Conservation (phyloP, 345 rosid species). For the Geranium brycei region DNA sequence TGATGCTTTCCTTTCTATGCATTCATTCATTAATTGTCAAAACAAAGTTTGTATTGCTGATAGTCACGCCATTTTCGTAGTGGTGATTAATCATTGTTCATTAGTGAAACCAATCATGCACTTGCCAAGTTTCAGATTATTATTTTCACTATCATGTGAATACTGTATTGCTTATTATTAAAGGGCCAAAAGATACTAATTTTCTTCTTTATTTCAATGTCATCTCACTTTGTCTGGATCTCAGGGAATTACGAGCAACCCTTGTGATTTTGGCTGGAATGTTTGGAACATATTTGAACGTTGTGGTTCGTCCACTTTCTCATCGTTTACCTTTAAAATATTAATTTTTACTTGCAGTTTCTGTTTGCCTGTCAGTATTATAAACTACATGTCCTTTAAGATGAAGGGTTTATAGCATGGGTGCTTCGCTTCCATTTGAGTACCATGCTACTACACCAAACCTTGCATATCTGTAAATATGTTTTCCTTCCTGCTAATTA, state of each 20-base stretch:
- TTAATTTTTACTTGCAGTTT: background rate
- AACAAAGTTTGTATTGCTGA: background rate
- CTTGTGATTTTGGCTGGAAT: slow-evolving; percentile 71
- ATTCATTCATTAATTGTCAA: background rate
- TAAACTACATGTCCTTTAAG: background rate
- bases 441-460: background rate
- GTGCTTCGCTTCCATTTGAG: background rate
- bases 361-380: background rate
- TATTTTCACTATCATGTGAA: background rate
- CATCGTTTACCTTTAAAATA: background rate
- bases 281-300: slow-evolving; percentile 68
- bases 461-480: background rate
- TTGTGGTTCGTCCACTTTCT: slow-evolving; percentile 55
- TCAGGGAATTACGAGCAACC: slow-evolving; percentile 61
- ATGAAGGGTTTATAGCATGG: background rate
- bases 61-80: background rate
- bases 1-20: background rate
- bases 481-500: slow-evolving; percentile 4
- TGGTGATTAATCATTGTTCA: background rate
- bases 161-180: slow-evolving; percentile 4
- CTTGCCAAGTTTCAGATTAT: background rate
- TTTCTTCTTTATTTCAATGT: background rate
- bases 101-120: background rate
- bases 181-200: background rate
- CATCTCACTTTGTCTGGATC: slow-evolving; percentile 4